phyloP scores from a whole-genome alignment of 2,329 filamentous ascomycete species.

The Lasiodiplodia gonubiensis region DNA sequence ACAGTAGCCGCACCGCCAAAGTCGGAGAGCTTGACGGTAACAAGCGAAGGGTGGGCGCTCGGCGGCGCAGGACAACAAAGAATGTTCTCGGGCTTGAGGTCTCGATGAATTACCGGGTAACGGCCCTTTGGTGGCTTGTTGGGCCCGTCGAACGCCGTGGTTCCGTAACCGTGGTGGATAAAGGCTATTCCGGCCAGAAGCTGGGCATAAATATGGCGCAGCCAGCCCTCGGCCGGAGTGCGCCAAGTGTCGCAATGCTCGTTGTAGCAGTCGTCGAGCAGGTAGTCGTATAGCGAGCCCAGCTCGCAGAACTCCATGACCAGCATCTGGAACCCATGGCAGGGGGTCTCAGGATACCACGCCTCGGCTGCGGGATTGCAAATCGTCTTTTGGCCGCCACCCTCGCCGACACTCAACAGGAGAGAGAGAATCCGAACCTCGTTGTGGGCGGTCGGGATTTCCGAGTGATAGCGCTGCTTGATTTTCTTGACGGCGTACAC shows the following conservation, averaged over 20 bases:
- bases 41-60: neutral
- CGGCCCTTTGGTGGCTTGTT: neutral
- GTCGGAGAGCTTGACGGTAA: neutral
- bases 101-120: neutral
- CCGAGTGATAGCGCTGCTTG: neutral
- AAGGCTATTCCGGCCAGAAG: neutral
- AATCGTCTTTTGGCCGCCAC: neutral
- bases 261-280: neutral
- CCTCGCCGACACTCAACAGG: neutral
- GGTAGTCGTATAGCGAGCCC: neutral
- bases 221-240: neutral
- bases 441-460: neutral
- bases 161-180: slow-evolving; percentile 7
- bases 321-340: neutral
- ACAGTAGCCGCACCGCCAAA: neutral
- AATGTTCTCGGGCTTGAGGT: slow-evolving; percentile 7
- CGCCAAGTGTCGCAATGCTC: neutral
- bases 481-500: neutral
- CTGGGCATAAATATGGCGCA: neutral
- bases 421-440: neutral
- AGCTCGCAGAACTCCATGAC: neutral
- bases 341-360: neutral
- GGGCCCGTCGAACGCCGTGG: neutral
- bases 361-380: too few species aligned
- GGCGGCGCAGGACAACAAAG: neutral